These are phyloP conservation scores for Russula foetens DNA, from an alignment of 768 basidiomycete species.

Conservation along the genomic window DNA sequence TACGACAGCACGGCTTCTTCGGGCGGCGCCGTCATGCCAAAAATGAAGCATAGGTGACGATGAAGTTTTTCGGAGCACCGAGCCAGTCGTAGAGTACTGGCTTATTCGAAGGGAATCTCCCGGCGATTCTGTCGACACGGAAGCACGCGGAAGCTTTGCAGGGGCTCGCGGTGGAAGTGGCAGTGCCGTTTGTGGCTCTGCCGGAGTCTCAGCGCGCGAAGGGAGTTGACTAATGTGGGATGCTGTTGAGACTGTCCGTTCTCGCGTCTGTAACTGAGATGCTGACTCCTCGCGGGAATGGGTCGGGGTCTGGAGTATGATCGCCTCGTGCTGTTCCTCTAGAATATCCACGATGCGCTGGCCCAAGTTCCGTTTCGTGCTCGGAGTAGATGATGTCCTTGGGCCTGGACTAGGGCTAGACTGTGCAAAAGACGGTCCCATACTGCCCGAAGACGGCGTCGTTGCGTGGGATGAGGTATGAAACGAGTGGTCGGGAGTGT, in stretches of 20 bases:
- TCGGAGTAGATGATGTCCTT: constrained; percentile 6
- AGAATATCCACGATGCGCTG: constrained; percentile 18
- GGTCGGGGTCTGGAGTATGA: background rate
- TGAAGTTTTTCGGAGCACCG: constrained; percentile 36
- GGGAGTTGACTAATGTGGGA: constrained; percentile 39
- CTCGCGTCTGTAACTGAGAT: background rate
- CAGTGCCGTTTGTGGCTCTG: constrained; percentile 49
- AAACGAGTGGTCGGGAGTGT: constrained; percentile 37
- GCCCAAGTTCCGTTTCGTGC: constrained; percentile 18
- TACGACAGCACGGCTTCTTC: constrained; percentile 13
- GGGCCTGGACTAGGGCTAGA: constrained; percentile 9
- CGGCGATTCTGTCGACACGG: constrained; percentile 33
- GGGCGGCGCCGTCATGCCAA: constrained; percentile 2
- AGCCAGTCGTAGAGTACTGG: constrained; percentile 10
- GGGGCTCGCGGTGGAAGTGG: constrained; percentile 57
- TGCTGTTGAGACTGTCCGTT: constrained; percentile 16
- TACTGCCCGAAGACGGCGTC: constrained; percentile 23
- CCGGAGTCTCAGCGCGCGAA: constrained; percentile 56
- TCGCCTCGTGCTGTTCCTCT: constrained; percentile 13
- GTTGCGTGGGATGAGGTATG: constrained; percentile 26
- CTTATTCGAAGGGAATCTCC: constrained; percentile 12
- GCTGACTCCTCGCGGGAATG: background rate
- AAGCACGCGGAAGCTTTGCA: constrained; percentile 51
- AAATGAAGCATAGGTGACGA: constrained; percentile 34
- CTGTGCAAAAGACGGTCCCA: constrained; percentile 17